Evolutionary conservation across 306 rosid species (phyloP).

Genomic region (Prunus mume): DNA sequence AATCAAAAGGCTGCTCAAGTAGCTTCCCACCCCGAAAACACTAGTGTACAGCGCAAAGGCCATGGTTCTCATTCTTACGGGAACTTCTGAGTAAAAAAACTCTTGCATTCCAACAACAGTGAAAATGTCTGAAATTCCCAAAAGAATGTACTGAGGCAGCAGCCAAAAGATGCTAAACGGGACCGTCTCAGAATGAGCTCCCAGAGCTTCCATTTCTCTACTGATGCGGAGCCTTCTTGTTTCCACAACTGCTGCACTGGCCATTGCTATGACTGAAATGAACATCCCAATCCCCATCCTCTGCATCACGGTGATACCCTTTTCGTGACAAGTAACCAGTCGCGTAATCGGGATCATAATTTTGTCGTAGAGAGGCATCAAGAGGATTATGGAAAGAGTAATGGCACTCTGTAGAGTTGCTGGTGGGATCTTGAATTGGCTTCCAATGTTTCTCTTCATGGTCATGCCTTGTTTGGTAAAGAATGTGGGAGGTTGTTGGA

Average conservation of each 20-base stretch:
- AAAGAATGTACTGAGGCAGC: slow-evolving; percentile 78
- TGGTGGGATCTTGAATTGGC: slow-evolving; percentile 77
- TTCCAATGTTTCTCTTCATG: slow-evolving; percentile 78
- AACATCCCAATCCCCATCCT: slow-evolving; percentile 97
- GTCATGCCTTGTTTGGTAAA: slow-evolving; percentile 97
- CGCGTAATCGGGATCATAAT: slow-evolving; percentile 69
- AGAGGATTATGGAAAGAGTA: slow-evolving; percentile 66
- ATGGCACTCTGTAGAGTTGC: slow-evolving; percentile 89
- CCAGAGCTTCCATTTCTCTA: slow-evolving; percentile 30
- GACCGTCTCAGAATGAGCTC: slow-evolving; percentile 33
- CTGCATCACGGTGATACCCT: slow-evolving; percentile 74
- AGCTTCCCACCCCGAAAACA: slow-evolving; percentile 96
- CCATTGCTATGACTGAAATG: slow-evolving; percentile 80
- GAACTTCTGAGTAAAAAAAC: slow-evolving; percentile 88
- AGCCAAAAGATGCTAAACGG: slow-evolving; percentile 80
- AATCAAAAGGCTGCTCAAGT: slow-evolving; percentile 74
- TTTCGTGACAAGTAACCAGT: slow-evolving; percentile 43
- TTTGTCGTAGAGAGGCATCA: slow-evolving; percentile 81
- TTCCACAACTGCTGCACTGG: slow-evolving; percentile 74
- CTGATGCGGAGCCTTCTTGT: slow-evolving; percentile 58
- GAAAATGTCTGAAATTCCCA: slow-evolving; percentile 86
- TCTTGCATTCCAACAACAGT: slow-evolving; percentile 98
- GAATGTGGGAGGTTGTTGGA: slow-evolving; percentile 82
- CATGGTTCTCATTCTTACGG: slow-evolving; percentile 71
- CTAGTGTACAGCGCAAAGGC: slow-evolving; percentile 78